Evolutionary conservation across 345 rosid genomes (phyloP), one percentile per base, ranked within the genome.

Genomic region (Cardamine chenopodiifolia): DNA sequence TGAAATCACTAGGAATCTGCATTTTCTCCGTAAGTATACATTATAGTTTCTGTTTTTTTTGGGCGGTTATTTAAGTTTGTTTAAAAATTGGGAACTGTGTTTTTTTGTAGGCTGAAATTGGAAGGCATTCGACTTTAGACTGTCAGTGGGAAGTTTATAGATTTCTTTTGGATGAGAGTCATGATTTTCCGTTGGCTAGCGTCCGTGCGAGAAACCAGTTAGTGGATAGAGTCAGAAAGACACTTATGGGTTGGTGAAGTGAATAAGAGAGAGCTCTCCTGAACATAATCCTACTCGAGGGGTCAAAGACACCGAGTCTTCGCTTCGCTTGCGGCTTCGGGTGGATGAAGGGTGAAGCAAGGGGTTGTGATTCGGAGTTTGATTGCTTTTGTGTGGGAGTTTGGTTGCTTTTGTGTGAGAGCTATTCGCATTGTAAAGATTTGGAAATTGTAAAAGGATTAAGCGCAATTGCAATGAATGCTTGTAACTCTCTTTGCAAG

Each of bases 91-190:
- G 25, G 26, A 20, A 22, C 18, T 45, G 42, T 48, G 25, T 39
- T 18, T 45, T 45, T 28, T 29, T 72, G 52, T 62, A 87, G 93
- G 91, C 91, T 73, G 93, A 90, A 72, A 88, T 88, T 47, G 90
- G 89, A 77, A 83, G 93, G 65, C 87, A 84, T 68, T 81, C 88
- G 0, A 65, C 87, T 9, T 63, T 62, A 17, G 86, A 79, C 55
- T 70, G 89, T 6, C 86, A 90, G 60, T 90, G 93, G 96, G 93
- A 88, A 85, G 90, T 88, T 35, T 88, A 88, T 77, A 85, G 96
- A 52, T 87, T 90, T 78, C 93, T 88, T 54, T 66, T 90, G 78
- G 86, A 83, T 34, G 93, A 90, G 72, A 84, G 74, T 69, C 68
- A 58, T 14, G 90, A 86, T 35, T 81, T 82, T 54, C 86, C 86